These are phyloP conservation scores for Kondoa subrosea DNA, from an alignment of 768 basidiomycete genomes.

Conservation along the genomic window DNA sequence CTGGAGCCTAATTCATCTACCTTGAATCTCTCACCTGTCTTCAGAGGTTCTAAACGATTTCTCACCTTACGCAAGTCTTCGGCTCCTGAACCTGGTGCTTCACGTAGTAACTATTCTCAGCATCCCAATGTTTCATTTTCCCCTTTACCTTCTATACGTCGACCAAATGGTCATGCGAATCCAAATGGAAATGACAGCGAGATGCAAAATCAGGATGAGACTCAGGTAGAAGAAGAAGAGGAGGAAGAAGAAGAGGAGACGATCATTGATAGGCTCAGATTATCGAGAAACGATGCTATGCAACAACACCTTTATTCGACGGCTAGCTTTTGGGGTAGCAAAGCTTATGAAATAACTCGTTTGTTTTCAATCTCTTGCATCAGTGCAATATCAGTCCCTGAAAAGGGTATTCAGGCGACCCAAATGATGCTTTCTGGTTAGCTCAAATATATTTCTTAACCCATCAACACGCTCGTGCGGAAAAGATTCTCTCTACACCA, in stretches of 20 bases:
- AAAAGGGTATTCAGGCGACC: constrained; percentile 39
- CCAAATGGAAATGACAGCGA: not conserved
- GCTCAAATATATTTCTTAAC: constrained; percentile 95
- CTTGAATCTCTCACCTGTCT: constrained; percentile 1
- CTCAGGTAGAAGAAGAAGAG: constrained; percentile 40
- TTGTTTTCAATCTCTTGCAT: constrained; percentile 35
- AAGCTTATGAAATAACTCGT: constrained; percentile 80
- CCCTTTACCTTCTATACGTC: not conserved
- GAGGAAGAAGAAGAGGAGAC: constrained; percentile 42
- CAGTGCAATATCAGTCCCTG: constrained; percentile 37
- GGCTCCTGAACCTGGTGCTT: not conserved
- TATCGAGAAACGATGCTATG: constrained; percentile 94
- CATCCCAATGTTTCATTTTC: not conserved
- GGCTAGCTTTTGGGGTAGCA: constrained; percentile 96
- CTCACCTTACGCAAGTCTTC: not conserved
- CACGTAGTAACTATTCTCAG: not conserved
- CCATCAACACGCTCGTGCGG: constrained; percentile 84
- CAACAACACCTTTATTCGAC: constrained; percentile 98
- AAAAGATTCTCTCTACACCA: constrained; percentile 46
- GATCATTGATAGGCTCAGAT: constrained; percentile 82
- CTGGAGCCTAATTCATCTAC: constrained; percentile 3
- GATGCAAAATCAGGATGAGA: not conserved
- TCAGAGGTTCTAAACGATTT: constrained; percentile 23
- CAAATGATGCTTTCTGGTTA: constrained; percentile 98
- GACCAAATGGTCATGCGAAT: too few relatives aligned